A percentile compares a stretch with the other conserved stretches of the same genome.
Evolutionary conservation across 2,329 filamentous ascomycete species (phyloP).

Genomic region (Fusarium begoniae): DNA sequence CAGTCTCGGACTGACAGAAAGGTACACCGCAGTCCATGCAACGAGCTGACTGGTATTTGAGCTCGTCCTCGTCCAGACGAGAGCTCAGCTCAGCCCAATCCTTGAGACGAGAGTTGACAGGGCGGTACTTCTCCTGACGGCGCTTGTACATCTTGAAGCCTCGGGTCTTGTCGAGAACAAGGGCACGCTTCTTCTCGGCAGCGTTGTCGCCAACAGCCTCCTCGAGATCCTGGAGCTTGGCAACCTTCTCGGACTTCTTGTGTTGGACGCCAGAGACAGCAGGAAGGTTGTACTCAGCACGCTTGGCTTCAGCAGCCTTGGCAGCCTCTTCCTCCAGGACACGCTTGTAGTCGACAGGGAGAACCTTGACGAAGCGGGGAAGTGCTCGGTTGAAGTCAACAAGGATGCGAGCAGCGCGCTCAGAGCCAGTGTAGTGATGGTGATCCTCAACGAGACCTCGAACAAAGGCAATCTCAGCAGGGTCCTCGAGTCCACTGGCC

Average conservation of each 20-base stretch:
- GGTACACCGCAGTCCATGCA: slow-evolving; percentile 99
- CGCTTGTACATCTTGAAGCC: slow-evolving; percentile 98
- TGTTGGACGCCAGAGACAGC: slow-evolving; percentile 71
- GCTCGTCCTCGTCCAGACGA: slow-evolving; percentile 89
- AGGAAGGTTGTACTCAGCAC: slow-evolving; percentile 82
- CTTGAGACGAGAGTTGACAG: slow-evolving; percentile 82
- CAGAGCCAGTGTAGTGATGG: slow-evolving; percentile 96
- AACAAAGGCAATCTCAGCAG: slow-evolving; percentile 87
- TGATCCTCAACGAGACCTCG: slow-evolving; percentile 95
- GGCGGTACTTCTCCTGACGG: slow-evolving; percentile 91
- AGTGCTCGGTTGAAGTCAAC: slow-evolving; percentile 95
- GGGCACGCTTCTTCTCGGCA: slow-evolving; percentile 86
- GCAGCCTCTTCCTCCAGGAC: slow-evolving; percentile 86
- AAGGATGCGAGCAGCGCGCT: slow-evolving; percentile 89
- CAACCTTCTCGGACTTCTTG: slow-evolving; percentile 73
- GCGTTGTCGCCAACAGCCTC: slow-evolving; percentile 87
- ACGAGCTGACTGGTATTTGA: slow-evolving; percentile 95
- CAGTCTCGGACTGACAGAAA: slow-evolving; percentile 96
- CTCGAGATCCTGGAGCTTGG: slow-evolving; percentile 84
- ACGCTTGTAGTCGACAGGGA: slow-evolving; percentile 96
- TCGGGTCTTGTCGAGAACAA: slow-evolving; percentile 96
- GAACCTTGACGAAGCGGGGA: slow-evolving; percentile 89
- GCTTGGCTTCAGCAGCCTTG: slow-evolving; percentile 86
- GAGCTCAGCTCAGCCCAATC: slow-evolving; percentile 93
- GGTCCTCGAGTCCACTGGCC: slow-evolving; percentile 83